Percentiles rank a stretch among this genome's conserved stretches.
Evolutionary conservation across 2,329 filamentous ascomycete species (phyloP).

Genomic region (Phialocephala sp.): DNA sequence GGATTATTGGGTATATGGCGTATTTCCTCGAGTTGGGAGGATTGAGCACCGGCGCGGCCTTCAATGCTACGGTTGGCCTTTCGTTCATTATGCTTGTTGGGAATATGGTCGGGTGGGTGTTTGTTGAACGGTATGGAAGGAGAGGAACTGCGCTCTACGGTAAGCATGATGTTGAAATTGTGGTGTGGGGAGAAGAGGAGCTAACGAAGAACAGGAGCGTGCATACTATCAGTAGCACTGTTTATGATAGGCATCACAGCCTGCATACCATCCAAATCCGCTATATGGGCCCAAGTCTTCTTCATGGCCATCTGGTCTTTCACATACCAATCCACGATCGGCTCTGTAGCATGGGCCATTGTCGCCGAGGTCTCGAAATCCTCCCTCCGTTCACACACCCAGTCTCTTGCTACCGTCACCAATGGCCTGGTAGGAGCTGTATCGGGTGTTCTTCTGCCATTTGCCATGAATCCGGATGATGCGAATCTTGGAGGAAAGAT

Average conservation of each 20-base stretch:
- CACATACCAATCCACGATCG: conserved; percentile 39
- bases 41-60: conserved; percentile 33
- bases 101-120: conserved; percentile 43
- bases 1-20: conserved; percentile 42
- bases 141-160: conserved; percentile 39
- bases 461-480: conserved; percentile 49
- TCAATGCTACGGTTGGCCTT: conserved; percentile 40
- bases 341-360: conserved; percentile 50
- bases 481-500: conserved; percentile 46
- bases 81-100: conserved; percentile 42
- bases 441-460: conserved; percentile 29
- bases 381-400: conserved; percentile 43
- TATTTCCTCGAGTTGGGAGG: conserved; percentile 43
- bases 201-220: background rate
- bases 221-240: conserved; percentile 26
- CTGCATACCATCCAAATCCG: conserved; percentile 18
- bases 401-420: conserved; percentile 34
- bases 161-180: background rate
- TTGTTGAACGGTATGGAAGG: conserved; percentile 42
- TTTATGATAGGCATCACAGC: conserved; percentile 34
- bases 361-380: conserved; percentile 52
- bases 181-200: background rate
- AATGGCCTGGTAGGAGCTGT: conserved; percentile 31
- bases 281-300: conserved; percentile 34
- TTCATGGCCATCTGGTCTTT: conserved; percentile 38